Conservation (phyloP, 1,139 yeast species). For the Protomyces lactucae-debilis region DNA sequence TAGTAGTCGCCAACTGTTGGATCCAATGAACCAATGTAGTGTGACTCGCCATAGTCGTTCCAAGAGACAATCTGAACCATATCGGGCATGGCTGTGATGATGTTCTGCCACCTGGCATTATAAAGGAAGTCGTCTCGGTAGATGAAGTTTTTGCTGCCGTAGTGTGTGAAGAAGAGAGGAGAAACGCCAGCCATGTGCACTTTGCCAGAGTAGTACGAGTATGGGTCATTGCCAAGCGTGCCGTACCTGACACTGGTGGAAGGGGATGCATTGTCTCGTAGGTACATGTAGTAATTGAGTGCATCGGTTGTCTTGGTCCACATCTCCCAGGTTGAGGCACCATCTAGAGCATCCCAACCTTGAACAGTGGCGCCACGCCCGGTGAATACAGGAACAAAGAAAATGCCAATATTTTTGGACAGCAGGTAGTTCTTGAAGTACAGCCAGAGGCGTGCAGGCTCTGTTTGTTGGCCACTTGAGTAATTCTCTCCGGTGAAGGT, state of each 20-base stretch:
- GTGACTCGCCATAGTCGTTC: slow-evolving; percentile 32
- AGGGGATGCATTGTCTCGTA: slow-evolving; percentile 6
- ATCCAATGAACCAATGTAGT: slow-evolving; percentile 26
- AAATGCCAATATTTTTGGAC: slow-evolving; percentile 8
- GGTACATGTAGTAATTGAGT: slow-evolving; percentile 12
- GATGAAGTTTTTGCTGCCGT: slow-evolving; percentile 24
- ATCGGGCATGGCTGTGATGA: slow-evolving; percentile 23
- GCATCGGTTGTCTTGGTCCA: slow-evolving; percentile 26
- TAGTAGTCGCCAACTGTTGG: slow-evolving; percentile 15
- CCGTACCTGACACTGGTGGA: background rate
- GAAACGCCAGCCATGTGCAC: slow-evolving; percentile 29
- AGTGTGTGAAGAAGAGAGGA: slow-evolving; percentile 30
- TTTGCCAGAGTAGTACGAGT: slow-evolving; percentile 10
- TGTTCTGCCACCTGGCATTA: slow-evolving; percentile 26
- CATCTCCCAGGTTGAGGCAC: slow-evolving; percentile 28
- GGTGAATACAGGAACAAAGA: slow-evolving; percentile 28
- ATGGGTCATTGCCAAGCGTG: background rate
- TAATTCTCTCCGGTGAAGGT: slow-evolving; percentile 28
- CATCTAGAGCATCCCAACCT: slow-evolving; percentile 29
- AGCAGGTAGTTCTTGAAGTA: slow-evolving; percentile 26
- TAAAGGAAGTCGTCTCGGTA: slow-evolving; percentile 25
- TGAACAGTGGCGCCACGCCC: slow-evolving; percentile 10
- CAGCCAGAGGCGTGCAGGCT: slow-evolving; percentile 23
- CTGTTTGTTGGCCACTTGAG: slow-evolving; percentile 6
- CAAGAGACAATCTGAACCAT: slow-evolving; percentile 29